Evolutionary conservation across 306 rosid species (phyloP).

Genomic region (Gastrolobium villosum): DNA sequence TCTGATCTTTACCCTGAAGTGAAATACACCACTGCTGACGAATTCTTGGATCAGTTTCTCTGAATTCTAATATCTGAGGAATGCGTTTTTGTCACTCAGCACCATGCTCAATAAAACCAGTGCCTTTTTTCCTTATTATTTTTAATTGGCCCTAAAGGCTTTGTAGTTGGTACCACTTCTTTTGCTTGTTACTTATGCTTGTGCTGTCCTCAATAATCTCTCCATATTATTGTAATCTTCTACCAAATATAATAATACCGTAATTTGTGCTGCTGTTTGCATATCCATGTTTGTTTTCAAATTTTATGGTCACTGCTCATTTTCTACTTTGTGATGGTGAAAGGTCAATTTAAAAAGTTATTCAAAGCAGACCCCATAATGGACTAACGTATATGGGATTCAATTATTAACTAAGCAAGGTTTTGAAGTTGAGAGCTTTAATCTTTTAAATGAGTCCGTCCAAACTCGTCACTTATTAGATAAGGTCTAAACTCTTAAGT

Average conservation of each 20-base stretch:
- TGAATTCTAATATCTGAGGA: constrained; percentile 21
- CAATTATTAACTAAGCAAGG: too few species aligned
- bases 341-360: not conserved
- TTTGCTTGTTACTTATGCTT: not conserved
- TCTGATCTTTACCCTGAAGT: constrained; percentile 53
- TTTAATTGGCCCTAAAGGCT: not conserved
- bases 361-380: not conserved
- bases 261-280: not conserved
- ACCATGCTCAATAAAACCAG: not conserved
- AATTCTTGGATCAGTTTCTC: constrained; percentile 52
- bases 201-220: not conserved
- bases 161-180: not conserved
- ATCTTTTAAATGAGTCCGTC: too few species aligned
- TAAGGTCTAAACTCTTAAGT: too few species aligned
- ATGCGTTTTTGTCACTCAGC: not conserved
- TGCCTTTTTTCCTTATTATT: not conserved
- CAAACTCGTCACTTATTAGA: too few species aligned
- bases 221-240: constrained; percentile 7
- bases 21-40: constrained; percentile 53
- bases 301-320: not conserved
- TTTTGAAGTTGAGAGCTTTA: too few species aligned
- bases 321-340: not conserved
- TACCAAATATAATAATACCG: not conserved
- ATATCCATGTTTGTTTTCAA: not conserved
- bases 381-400: not conserved